Conservation (phyloP, 352 stramenopile species). For the Phytophthora fragariaefolia region DNA sequence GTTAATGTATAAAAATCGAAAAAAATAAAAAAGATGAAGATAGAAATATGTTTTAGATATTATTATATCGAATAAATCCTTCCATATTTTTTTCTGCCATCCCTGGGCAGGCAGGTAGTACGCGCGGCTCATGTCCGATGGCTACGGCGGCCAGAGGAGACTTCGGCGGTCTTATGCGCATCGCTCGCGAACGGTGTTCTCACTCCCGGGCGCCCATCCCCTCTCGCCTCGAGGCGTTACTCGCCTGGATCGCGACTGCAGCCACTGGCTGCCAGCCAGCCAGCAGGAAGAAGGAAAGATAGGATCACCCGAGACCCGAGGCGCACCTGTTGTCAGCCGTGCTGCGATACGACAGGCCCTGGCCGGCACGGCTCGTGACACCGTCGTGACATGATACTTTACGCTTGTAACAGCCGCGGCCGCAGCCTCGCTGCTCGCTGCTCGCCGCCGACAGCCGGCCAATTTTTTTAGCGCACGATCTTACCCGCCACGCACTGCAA, state of each 20-base stretch:
- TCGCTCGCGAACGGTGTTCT: conserved; percentile 2
- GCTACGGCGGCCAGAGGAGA: not conserved
- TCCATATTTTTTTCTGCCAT: too few species aligned
- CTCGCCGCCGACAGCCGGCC: not conserved
- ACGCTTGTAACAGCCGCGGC: too few species aligned
- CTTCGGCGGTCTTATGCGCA: conserved; percentile 1
- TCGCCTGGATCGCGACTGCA: not conserved
- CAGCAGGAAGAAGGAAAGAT: too few species aligned
- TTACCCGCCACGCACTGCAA: conserved; percentile 7
- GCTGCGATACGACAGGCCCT: not conserved
- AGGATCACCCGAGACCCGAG: too few species aligned
- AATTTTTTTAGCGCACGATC: conserved; percentile 15
- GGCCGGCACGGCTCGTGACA: not conserved
- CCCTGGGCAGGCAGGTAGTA: not conserved
- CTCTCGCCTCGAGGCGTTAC: not conserved
- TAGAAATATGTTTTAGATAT: too few species aligned
- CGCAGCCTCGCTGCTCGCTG: too few species aligned
- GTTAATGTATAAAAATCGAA: too few species aligned
- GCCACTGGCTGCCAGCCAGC: not conserved
- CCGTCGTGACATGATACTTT: too few species aligned
- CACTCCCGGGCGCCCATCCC: conserved; percentile 1
- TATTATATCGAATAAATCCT: too few species aligned
- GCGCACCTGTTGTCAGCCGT: too few species aligned
- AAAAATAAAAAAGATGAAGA: too few species aligned
- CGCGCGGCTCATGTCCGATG: not conserved